These are phyloP conservation scores for Parachaetomium inaequale DNA, from an alignment of 495 filamentous ascomycete genomes.

Conservation along the genomic window DNA sequence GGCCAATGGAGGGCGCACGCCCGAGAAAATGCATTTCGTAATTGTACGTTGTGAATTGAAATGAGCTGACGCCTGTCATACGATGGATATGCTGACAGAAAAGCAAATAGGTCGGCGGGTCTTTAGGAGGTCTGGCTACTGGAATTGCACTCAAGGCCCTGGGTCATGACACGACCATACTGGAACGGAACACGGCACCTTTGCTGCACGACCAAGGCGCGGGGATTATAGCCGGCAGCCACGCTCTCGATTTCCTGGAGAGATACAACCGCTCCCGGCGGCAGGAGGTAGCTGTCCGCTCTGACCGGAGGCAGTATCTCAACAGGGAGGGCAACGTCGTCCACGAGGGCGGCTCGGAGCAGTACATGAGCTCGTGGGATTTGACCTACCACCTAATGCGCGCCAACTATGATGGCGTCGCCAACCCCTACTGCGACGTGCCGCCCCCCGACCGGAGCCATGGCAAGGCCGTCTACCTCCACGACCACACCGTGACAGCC, in stretches of 20 bases:
- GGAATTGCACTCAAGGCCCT: background rate
- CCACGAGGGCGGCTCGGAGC: background rate
- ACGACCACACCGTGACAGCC: background rate
- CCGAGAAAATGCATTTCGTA: background rate
- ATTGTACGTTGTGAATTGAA: background rate
- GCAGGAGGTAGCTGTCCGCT: background rate
- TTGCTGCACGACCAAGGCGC: slow-evolving; percentile 2
- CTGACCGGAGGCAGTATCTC: background rate
- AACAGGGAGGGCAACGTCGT: background rate
- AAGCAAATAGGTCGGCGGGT: background rate
- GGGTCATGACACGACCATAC: background rate
- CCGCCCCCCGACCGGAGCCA: background rate
- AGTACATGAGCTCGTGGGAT: background rate
- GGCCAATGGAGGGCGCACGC: background rate
- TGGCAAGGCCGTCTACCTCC: background rate
- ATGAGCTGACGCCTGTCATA: too few species aligned
- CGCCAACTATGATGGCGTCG: background rate
- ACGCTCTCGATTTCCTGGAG: background rate
- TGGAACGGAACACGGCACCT: background rate
- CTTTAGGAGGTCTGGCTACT: background rate
- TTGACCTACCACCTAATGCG: background rate
- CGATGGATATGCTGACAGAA: background rate
- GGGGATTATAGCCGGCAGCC: background rate
- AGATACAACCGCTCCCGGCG: background rate
- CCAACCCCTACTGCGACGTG: background rate